Evolutionary conservation across 345 rosid genomes (phyloP).

Genomic region (Dovyalis caffra): DNA sequence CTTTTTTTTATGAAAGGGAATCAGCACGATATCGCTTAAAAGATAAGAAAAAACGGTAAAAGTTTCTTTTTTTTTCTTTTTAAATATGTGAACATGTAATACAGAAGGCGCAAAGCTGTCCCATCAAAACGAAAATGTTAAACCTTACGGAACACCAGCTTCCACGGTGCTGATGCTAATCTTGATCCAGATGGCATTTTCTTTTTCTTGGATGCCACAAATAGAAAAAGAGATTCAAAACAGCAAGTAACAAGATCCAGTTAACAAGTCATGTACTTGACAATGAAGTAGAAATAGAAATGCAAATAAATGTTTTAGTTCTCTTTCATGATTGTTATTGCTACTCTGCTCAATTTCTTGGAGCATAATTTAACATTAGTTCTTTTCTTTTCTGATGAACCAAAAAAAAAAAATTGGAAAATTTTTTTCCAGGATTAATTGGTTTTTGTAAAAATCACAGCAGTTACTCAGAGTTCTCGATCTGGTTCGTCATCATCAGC

Average conservation of each 20-base stretch:
- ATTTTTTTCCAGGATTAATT: not conserved
- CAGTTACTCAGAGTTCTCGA: conserved; percentile 39
- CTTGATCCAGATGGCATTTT: not conserved
- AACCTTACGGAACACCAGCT: not conserved
- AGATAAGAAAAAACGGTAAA: too few species aligned
- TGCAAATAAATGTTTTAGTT: not conserved
- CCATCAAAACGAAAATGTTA: not conserved
- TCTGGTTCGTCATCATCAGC: conserved; percentile 23
- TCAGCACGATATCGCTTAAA: too few species aligned
- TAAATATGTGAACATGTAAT: not conserved
- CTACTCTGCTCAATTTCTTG: too few species aligned
- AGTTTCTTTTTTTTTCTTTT: too few species aligned
- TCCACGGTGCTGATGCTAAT: not conserved
- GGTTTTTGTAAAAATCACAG: not conserved
- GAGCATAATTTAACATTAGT: not conserved
- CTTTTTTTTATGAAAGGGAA: too few species aligned
- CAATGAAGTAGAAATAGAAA: not conserved
- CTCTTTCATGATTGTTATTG: not conserved
- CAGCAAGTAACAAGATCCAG: not conserved
- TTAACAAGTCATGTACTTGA: not conserved
- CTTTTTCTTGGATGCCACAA: too few species aligned
- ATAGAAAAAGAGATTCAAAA: too few species aligned
- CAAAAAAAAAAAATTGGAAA: too few species aligned
- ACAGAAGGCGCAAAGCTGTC: not conserved
- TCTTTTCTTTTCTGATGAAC: too few species aligned